phyloP scores from a whole-genome alignment of 1,139 yeast genomes.

The Ashbya aceris region DNA sequence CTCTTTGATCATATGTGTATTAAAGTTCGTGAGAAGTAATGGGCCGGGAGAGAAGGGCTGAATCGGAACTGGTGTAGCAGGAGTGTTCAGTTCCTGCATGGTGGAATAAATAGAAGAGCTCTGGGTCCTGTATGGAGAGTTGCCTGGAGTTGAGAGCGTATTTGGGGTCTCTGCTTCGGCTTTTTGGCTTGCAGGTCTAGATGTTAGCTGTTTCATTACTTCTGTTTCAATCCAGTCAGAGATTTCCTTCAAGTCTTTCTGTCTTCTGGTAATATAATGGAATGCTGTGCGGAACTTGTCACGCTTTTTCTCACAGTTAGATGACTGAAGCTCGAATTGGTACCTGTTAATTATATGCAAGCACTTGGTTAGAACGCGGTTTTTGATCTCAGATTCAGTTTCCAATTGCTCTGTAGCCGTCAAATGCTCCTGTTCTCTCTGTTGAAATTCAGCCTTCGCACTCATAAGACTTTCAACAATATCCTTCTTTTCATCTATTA shows the following conservation, averaged over 20 bases:
- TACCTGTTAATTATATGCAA: conserved; percentile 2
- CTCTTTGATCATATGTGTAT: neutral
- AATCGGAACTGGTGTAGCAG: neutral
- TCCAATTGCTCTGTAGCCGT: neutral
- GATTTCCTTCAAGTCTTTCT: conserved; percentile 1
- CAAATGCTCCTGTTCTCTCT: conserved; percentile 2
- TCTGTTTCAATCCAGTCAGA: conserved; percentile 4
- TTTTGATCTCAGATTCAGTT: conserved; percentile 1
- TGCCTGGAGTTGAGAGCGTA: neutral
- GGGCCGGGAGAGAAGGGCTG: conserved; percentile 1
- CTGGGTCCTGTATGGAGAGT: neutral
- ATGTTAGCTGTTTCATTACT: conserved; percentile 1
- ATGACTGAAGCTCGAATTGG: conserved; percentile 2
- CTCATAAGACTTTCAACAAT: conserved; percentile 3
- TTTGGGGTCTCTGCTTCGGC: neutral
- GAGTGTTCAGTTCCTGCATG: conserved; percentile 1
- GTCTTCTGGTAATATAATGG: conserved; percentile 3
- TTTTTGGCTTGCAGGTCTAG: neutral
- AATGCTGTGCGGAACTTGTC: conserved; percentile 2
- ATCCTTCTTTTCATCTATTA: conserved; percentile 1
- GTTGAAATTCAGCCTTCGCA: conserved; percentile 3
- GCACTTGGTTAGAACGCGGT: conserved; percentile 1
- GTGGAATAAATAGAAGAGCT: conserved; percentile 4
- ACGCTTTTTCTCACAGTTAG: conserved; percentile 1
- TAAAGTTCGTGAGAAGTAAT: conserved; percentile 1